Base-by-base conservation (phyloP, 1,284 basidiomycete species). In the Ganoderma meredithae region DNA sequence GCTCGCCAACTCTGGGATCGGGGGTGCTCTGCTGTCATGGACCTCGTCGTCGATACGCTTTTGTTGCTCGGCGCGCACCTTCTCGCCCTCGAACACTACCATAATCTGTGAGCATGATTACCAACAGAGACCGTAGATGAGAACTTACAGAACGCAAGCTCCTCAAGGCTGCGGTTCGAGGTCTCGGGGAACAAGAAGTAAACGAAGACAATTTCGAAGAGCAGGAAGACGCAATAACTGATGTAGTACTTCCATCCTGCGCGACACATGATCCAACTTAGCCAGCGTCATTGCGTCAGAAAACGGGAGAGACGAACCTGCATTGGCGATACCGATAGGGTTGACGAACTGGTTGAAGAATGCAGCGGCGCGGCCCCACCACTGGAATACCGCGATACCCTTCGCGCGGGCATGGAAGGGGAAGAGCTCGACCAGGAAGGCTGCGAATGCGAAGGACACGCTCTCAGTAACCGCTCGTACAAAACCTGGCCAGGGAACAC, bases 311-410 rank as follows among this genome's bases (percentile, higher is more conserved):
- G 69, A 62, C 72, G 27, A 75, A 77, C 81, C 83, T 61, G 86
- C 83, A 60, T 86, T 85, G 31, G 75, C 78, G 60, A 90, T 85
- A 2, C 87, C 89, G 79, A 90, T 86, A 2, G 91, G 90, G 77
- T 93, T 93, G 67, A 91, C 85, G 73, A 90, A 92, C 75, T 91
- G 88, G 76, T 91, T 93, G 82, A 92, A 89, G 10, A 86, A 86
- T 5, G 84, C 82, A 3, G 87, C 85, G 44, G 82, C 79, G 49
- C 86, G 84, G 59, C 85, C 80, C 76, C 74, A 88, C 88, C 88
- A 90, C 71, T 87, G 85, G 80, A 87, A 89, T 47, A 90, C 74
- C 17, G 88, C 86, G 74, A 90, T 89, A 12, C 89, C 90, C 77
- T 88, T 90, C 2, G 90, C 88, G 64, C 90, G 86, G 60, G 91